Base-by-base conservation (phyloP, 2,329 filamentous ascomycete genomes). In the Aspergillus quadrilineatus region DNA sequence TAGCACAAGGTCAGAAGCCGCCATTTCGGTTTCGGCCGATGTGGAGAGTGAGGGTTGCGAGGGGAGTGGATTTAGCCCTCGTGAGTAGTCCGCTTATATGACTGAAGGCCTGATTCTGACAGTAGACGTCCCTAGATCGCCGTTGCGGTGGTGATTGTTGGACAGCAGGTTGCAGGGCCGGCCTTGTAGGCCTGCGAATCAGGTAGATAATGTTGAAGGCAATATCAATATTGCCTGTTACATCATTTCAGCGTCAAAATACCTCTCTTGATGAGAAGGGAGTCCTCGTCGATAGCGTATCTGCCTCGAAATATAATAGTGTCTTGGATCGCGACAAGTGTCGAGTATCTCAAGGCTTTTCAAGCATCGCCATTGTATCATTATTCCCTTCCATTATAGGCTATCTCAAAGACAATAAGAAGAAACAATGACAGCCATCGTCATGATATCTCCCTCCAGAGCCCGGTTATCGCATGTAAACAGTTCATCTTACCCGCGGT, bases 81-180 rank as follows among this genome's bases (percentile, higher is more conserved):
- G 60, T 62, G 36, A 43, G 59, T 59, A 6, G 12, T 6, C 9
- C 14, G 29, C 28, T 14, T 26, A 12, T 34, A 8, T 22, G 22
- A 10, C 45, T 39, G 17, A 14, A 14, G 10, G 6, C 9, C 9
- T 51, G 34, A 17, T 2, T 50, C 43, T 53, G 37, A 44, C 43
- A 41, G 6, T 3, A 17, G 10, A 1, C 39, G n/a, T 49, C 22
- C 9, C 30, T 52, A 62, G 59, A 57, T 63, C 34, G 59, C 57
- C 1, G 61, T 62, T 26, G 50, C 56, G 2, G 60, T 59, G 14
- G 61, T 63, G 12, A 62, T 62, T 54, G n/a, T 62, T 9, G 61
- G 61, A 2, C 57, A 61, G 9, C 48, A 53, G 28, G 49, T 43
- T 36, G 9, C 48, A 28, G 48, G 45, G 15, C 43, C n/a, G 48